Conservation (phyloP, 345 rosid genomes). For the Gossypium stocksii region DNA sequence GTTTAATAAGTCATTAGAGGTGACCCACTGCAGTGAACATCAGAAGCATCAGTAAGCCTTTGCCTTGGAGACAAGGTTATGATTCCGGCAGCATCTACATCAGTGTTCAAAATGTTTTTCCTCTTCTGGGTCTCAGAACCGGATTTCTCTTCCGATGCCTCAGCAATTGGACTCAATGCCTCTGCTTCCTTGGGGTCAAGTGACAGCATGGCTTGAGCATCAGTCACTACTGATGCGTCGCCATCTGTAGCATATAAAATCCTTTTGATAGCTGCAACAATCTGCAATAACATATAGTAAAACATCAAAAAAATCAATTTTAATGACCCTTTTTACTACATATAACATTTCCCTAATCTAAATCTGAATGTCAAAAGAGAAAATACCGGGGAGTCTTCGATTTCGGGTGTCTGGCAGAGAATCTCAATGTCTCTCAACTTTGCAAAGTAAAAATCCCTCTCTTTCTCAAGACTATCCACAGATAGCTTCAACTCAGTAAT, state of each 20-base stretch:
- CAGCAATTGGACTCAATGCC: slow-evolving; percentile 66
- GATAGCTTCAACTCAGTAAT: slow-evolving; percentile 89
- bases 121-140: slow-evolving; percentile 68
- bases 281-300: slow-evolving; percentile 32
- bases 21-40: slow-evolving; percentile 86
- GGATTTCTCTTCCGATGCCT: slow-evolving; percentile 60
- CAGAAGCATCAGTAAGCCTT: slow-evolving; percentile 80
- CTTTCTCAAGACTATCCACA: slow-evolving; percentile 93
- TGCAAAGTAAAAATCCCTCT: slow-evolving; percentile 88
- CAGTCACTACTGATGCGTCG: slow-evolving; percentile 56
- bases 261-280: slow-evolving; percentile 72
- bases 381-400: slow-evolving; percentile 60
- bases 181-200: slow-evolving; percentile 34
- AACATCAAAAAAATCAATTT: neutral
- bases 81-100: slow-evolving; percentile 68
- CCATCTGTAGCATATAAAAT: slow-evolving; percentile 78
- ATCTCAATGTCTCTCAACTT: slow-evolving; percentile 91
- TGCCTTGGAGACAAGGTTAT: slow-evolving; percentile 73
- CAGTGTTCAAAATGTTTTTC: slow-evolving; percentile 64
- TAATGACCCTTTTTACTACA: neutral
- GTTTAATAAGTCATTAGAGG: slow-evolving; percentile 79
- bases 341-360: neutral
- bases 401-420: slow-evolving; percentile 64
- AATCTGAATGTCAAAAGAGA: slow-evolving; percentile 5
- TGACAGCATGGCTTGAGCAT: slow-evolving; percentile 67